These are phyloP conservation scores for Tolypocladium ophioglossoides DNA, from an alignment of 2,329 filamentous ascomycete genomes.

Conservation along the genomic window DNA sequence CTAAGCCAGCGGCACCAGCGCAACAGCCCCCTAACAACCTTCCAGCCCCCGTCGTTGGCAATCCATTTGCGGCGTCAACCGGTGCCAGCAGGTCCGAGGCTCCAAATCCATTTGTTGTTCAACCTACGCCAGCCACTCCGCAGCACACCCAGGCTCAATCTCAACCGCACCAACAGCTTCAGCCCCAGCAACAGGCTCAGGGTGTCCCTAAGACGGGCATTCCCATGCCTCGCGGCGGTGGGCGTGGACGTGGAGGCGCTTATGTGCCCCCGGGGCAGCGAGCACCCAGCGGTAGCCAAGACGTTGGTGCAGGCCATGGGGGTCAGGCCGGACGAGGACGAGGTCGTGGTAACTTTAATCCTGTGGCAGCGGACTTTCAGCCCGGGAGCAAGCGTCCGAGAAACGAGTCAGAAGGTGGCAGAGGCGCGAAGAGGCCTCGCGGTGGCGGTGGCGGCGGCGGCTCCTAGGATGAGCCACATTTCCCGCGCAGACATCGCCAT, in stretches of 20 bases:
- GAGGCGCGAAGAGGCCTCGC: constrained; percentile 30
- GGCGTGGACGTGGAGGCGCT: constrained; percentile 25
- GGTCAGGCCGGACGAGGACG: constrained; percentile 23
- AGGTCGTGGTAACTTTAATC: constrained; percentile 33
- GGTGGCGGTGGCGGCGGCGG: constrained; percentile 11
- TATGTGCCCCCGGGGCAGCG: constrained; percentile 28
- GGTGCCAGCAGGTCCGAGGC: constrained; percentile 6
- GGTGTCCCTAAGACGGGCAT: constrained; percentile 23
- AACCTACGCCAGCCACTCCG: constrained; percentile 1
- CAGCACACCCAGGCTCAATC: constrained; percentile 1
- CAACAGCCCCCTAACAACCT: constrained; percentile 11
- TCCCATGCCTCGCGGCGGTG: constrained; percentile 30
- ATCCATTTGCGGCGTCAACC: constrained; percentile 20
- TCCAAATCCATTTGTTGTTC: constrained; percentile 16
- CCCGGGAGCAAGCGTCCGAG: constrained; percentile 46
- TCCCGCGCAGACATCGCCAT: neutral
- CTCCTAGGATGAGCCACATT: neutral
- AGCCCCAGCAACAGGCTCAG: constrained; percentile 10
- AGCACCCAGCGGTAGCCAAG: constrained; percentile 21
- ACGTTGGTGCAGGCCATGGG: constrained; percentile 19
- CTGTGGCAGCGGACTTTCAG: constrained; percentile 43
- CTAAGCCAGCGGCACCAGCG: constrained; percentile 8
- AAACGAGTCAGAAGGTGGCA: constrained; percentile 36
- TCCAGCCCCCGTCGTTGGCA: constrained; percentile 12
- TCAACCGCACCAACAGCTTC: constrained; percentile 8